phyloP scores from a whole-genome alignment of 352 stramenopile genomes.

The Phytopythium litorale region DNA sequence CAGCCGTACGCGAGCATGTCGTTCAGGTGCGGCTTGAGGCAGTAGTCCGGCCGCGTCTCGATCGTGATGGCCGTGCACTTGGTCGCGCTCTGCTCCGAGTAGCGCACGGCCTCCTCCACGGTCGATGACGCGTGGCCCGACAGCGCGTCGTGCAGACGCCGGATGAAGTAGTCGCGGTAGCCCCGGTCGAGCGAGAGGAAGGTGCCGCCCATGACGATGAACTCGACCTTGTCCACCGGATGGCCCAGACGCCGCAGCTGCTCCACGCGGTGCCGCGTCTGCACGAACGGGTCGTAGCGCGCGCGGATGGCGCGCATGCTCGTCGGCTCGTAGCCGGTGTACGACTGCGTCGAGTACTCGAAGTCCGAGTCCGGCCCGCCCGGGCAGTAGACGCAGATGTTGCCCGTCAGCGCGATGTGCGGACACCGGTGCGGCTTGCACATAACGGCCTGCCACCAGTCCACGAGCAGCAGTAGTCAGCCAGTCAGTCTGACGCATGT shows the following conservation, averaged over 20 bases:
- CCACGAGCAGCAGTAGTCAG: no score
- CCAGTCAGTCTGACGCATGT: not conserved
- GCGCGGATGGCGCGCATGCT: constrained; percentile 95
- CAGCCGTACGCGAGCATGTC: constrained; percentile 97
- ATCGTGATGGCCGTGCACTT: constrained; percentile 95
- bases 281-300: constrained; percentile 93
- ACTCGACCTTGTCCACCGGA: constrained; percentile 96
- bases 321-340: constrained; percentile 97
- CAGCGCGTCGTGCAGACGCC: constrained; percentile 95
- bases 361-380: constrained; percentile 96
- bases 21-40: constrained; percentile 94
- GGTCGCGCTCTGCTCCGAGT: constrained; percentile 87
- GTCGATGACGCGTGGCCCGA: constrained; percentile 89
- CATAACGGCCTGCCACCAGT: constrained; percentile 86
- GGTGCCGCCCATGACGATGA: constrained; percentile 98
- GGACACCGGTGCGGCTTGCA: constrained; percentile 97
- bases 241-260: constrained; percentile 89
- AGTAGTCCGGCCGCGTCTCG: constrained; percentile 97
- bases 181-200: constrained; percentile 93
- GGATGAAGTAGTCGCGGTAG: constrained; percentile 97
- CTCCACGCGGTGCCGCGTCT: constrained; percentile 92
- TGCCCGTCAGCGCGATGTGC: constrained; percentile 96
- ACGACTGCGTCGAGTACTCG: constrained; percentile 96
- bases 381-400: constrained; percentile 97
- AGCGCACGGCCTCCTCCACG: constrained; percentile 92